phyloP scores from a whole-genome alignment of 139 green algal species.

The Asterochloris sp. region DNA sequence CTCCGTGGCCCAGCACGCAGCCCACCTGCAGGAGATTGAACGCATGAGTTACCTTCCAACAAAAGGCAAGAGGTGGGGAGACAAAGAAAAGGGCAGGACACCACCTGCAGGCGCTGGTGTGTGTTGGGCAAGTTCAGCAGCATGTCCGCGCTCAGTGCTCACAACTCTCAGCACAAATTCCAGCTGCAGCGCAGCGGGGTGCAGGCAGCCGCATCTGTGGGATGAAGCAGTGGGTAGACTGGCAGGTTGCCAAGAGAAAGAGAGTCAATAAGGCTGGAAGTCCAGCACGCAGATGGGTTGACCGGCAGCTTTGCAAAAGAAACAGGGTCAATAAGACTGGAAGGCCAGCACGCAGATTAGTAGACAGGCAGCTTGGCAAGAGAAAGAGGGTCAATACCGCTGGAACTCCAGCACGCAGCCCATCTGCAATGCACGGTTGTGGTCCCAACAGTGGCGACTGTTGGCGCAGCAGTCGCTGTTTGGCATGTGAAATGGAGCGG shows the following conservation, averaged over 20 bases:
- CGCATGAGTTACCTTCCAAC: neutral
- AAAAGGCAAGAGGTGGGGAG: neutral
- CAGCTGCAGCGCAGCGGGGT: neutral
- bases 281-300: neutral
- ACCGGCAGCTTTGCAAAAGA: neutral
- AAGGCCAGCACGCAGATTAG: too few relatives aligned
- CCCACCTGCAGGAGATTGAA: constrained; percentile 4
- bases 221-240: neutral
- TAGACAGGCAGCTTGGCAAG: too few relatives aligned
- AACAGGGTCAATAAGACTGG: too few relatives aligned
- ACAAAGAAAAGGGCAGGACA: neutral
- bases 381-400: too few relatives aligned
- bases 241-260: neutral
- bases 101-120: neutral
- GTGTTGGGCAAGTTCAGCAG: neutral
- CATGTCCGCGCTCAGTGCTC: neutral
- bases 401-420: too few relatives aligned
- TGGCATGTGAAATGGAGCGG: too few relatives aligned
- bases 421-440: too few relatives aligned
- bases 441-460: too few relatives aligned
- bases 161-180: neutral
- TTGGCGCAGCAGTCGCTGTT: too few relatives aligned
- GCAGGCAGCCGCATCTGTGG: neutral
- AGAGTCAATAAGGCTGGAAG: neutral
- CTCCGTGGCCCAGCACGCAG: constrained; percentile 16